phyloP scores from a whole-genome alignment of 2,329 filamentous ascomycete genomes.

The Aspergillus candidus region DNA sequence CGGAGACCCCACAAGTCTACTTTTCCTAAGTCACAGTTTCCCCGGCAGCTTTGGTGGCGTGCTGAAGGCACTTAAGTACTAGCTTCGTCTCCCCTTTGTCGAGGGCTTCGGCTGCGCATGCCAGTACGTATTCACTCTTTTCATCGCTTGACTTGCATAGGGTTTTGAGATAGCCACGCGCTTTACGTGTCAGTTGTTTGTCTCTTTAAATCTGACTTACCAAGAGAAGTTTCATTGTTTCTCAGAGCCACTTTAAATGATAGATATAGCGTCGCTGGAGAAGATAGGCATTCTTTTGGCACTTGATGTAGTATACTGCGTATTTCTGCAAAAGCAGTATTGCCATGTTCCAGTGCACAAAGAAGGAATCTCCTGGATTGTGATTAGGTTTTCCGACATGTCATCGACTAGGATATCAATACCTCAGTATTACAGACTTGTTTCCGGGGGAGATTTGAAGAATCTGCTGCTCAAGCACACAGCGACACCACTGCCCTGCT shows the following conservation, averaged over 20 bases:
- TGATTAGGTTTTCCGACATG: not conserved
- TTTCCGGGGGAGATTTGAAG: slow-evolving; percentile 64
- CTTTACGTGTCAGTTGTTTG: slow-evolving; percentile 42
- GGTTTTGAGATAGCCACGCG: slow-evolving; percentile 52
- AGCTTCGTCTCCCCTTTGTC: slow-evolving; percentile 56
- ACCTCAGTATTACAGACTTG: slow-evolving; percentile 63
- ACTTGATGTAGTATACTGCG: slow-evolving; percentile 54
- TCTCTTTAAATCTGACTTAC: slow-evolving; percentile 24
- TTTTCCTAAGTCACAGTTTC: slow-evolving; percentile 44
- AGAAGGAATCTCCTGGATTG: slow-evolving; percentile 62
- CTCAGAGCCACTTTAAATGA: slow-evolving; percentile 67
- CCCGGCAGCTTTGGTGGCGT: slow-evolving; percentile 54
- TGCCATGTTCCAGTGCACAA: slow-evolving; percentile 58
- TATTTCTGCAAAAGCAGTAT: slow-evolving; percentile 45
- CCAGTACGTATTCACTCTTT: slow-evolving; percentile 63
- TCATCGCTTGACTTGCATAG: slow-evolving; percentile 51
- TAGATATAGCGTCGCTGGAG: slow-evolving; percentile 64
- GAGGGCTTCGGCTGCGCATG: slow-evolving; percentile 73
- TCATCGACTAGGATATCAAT: slow-evolving; percentile 1
- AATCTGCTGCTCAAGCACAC: slow-evolving; percentile 57
- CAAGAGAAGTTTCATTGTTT: slow-evolving; percentile 49
- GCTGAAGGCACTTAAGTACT: slow-evolving; percentile 54
- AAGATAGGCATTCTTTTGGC: slow-evolving; percentile 51
- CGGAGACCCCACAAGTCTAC: slow-evolving; percentile 58
- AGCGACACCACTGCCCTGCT: slow-evolving; percentile 64